Base-by-base conservation (phyloP, 495 filamentous ascomycete genomes). In the Lophiostoma macrostomum region DNA sequence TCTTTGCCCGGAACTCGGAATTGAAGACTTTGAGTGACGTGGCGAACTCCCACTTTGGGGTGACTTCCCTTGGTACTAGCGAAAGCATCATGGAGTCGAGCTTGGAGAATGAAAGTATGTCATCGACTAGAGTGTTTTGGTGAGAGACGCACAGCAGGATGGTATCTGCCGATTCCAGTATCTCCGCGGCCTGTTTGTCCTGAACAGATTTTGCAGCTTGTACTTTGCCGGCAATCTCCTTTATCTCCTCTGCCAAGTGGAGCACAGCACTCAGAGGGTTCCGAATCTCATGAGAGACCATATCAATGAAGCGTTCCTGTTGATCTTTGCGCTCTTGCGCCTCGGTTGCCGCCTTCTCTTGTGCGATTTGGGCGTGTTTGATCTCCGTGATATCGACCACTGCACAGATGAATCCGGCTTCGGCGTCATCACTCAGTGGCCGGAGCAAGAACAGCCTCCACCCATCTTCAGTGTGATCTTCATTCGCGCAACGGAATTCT, bases 21-120 rank as follows among this genome's bases (percentile, higher is more conserved):
- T 67, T 47, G 48, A 71, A 69, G n/a, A 71, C 61, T 44, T 68
- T 67, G 23, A 69, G 53, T 0, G 63, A 34, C 14, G 51, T 50
- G 16, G 63, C 42, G 20, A 71, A 57, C 0, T 60, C 51, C 43
- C 50, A 50, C 20, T 61, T 61, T 5, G 69, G 69, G 20, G 60
- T 60, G 24, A 53, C 48, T 6, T 52, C 38, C 23, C 49, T 60
- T 1, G 69, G 69, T 3, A 50, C 29, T 5, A 71, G 56, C 0
- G 65, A 52, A 5, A 71, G 59, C 67, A 69, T 69, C 35, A 64
- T 66, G 3, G 69, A 61, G 42, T 71, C 69, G 4, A 71, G 55
- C 47, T 70, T 71, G 13, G 65, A 68, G 50, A 64, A 66, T 6
- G 65, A 65, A 0, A 71, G 53, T 25, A 71, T 66, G 53, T 71